Evolutionary conservation across 176 grass and related monocot species (phyloP).

Genomic region (Carex kokanica): DNA sequence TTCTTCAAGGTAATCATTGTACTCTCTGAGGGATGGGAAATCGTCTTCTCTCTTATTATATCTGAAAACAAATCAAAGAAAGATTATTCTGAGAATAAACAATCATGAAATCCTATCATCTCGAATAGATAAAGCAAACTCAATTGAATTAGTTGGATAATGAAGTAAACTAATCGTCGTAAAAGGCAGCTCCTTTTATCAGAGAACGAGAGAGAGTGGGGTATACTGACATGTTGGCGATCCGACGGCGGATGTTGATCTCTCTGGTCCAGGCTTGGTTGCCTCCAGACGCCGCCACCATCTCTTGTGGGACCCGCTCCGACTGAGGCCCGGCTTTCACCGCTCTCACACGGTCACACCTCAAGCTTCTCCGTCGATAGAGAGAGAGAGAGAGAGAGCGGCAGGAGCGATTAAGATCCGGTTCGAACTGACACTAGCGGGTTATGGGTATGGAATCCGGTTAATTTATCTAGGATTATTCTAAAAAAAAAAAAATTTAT

Average conservation of each 20-base stretch:
- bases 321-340: neutral
- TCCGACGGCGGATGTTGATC: constrained; percentile 30
- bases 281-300: constrained; percentile 26
- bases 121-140: neutral
- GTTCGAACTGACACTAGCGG: neutral
- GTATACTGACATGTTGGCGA: constrained; percentile 18
- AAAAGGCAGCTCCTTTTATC: neutral
- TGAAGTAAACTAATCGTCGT: neutral
- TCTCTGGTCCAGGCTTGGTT: constrained; percentile 26
- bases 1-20: constrained; percentile 96
- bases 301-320: neutral
- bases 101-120: neutral
- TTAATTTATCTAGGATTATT: neutral
- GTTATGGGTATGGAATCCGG: neutral
- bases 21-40: constrained; percentile 72
- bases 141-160: neutral
- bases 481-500: no score
- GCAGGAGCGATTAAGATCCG: neutral
- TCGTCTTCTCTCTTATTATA: constrained; percentile 85
- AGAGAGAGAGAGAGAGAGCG: no score
- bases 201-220: neutral
- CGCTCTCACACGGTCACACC: neutral
- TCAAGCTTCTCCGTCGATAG: no score
- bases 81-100: neutral
- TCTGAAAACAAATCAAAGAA: constrained; percentile 34